Conservation (phyloP, 768 basidiomycete genomes). For the Leucocoprinus leucothites region DNA sequence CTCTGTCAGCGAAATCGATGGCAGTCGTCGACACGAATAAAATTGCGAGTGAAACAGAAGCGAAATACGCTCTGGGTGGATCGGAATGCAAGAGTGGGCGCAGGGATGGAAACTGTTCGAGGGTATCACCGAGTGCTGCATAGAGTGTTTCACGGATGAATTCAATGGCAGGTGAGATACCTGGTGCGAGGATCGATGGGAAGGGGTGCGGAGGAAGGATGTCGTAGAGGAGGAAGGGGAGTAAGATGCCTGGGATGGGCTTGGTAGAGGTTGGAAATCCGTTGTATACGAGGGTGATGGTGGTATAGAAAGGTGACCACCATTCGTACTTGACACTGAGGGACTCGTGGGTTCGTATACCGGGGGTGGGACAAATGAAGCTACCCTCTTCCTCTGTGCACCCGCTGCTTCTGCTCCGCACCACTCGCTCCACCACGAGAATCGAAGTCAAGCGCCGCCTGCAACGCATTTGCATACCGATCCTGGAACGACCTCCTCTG, state of each 20-base stretch:
- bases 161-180: slow-evolving; percentile 59
- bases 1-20: slow-evolving; percentile 42
- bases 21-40: slow-evolving; percentile 59
- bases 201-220: no score
- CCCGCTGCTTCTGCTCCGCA: no score
- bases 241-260: slow-evolving; percentile 21
- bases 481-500: slow-evolving; percentile 84
- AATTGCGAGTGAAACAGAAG: slow-evolving; percentile 68
- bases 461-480: slow-evolving; percentile 68
- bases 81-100: slow-evolving; percentile 56
- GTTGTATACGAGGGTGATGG: no score
- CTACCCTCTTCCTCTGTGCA: slow-evolving; percentile 26
- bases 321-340: slow-evolving; percentile 17
- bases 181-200: slow-evolving; percentile 37
- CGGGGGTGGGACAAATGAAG: slow-evolving; percentile 72
- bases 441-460: slow-evolving; percentile 79
- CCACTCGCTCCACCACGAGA: no score
- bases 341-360: slow-evolving; percentile 44
- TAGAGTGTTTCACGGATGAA: slow-evolving; percentile 87
- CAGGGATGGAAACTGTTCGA: slow-evolving; percentile 54
- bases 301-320: slow-evolving; percentile 12
- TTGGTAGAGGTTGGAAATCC: slow-evolving; percentile 18
- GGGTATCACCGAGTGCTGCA: slow-evolving; percentile 70
- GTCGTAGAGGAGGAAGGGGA: no score
- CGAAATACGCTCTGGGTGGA: slow-evolving; percentile 75